These are phyloP conservation scores for Rhynchosporium agropyri DNA, from an alignment of 2,329 filamentous ascomycete species.

Conservation along the genomic window DNA sequence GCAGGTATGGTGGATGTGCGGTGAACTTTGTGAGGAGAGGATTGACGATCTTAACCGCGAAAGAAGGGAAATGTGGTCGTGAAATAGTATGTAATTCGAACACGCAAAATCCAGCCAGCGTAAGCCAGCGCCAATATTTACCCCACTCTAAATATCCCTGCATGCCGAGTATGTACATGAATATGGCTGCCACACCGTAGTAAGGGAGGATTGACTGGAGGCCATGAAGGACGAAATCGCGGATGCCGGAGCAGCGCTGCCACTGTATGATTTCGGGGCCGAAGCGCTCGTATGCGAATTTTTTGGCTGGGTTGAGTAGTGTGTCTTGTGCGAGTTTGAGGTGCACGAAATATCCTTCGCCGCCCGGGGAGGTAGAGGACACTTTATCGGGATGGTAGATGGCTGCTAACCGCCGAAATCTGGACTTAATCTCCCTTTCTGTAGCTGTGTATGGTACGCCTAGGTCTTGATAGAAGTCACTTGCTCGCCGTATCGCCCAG, in stretches of 20 bases:
- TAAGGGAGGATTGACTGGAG: slow-evolving; percentile 62
- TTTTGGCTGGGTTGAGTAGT: slow-evolving; percentile 71
- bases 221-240: slow-evolving; percentile 73
- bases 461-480: slow-evolving; percentile 80
- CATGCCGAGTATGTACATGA: slow-evolving; percentile 63
- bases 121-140: slow-evolving; percentile 66
- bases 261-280: slow-evolving; percentile 71
- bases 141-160: slow-evolving; percentile 71
- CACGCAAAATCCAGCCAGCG: slow-evolving; percentile 54
- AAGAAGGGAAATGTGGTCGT: slow-evolving; percentile 53
- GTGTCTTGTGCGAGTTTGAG: slow-evolving; percentile 84
- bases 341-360: slow-evolving; percentile 69
- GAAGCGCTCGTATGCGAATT: slow-evolving; percentile 90
- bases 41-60: slow-evolving; percentile 51
- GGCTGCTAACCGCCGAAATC: slow-evolving; percentile 76
- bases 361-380: slow-evolving; percentile 34
- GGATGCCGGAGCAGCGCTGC: slow-evolving; percentile 66
- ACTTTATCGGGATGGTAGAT: slow-evolving; percentile 84
- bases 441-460: slow-evolving; percentile 68
- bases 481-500: slow-evolving; percentile 70
- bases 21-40: slow-evolving; percentile 45
- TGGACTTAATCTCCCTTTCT: slow-evolving; percentile 78
- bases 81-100: slow-evolving; percentile 62
- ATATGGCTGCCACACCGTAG: slow-evolving; percentile 59
- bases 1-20: slow-evolving; percentile 67